Evolutionary conservation across 352 stramenopile genomes (phyloP).

Genomic region (Globisporangium heterothallicum): DNA sequence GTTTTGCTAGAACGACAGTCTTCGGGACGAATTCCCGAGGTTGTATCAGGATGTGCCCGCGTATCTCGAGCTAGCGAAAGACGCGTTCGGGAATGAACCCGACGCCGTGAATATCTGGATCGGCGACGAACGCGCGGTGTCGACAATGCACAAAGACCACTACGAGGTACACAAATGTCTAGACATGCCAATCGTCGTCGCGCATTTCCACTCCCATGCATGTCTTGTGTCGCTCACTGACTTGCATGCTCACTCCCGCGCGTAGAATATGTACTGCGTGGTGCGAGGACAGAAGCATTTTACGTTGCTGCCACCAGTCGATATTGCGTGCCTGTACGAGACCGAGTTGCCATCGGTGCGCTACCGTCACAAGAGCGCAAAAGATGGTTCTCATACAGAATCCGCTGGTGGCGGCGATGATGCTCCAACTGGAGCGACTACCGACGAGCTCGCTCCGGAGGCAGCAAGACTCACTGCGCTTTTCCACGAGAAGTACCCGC

Average conservation of each 20-base stretch:
- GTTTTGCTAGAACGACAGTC: conserved; percentile 52
- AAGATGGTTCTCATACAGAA: background rate
- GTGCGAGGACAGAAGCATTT: conserved; percentile 95
- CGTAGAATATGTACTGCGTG: conserved; percentile 96
- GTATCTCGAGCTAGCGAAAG: conserved; percentile 45
- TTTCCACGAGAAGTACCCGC: conserved; percentile 52
- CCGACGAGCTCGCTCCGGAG: conserved; percentile 8
- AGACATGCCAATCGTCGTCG: background rate
- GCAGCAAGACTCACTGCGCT: conserved; percentile 27
- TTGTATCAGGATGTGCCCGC: conserved; percentile 62
- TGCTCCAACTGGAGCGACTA: conserved; percentile 6
- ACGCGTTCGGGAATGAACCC: conserved; percentile 74
- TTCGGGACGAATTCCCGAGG: conserved; percentile 61
- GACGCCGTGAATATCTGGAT: conserved; percentile 98
- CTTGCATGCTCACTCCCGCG: background rate
- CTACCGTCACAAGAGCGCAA: conserved; percentile 36
- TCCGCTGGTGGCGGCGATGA: background rate
- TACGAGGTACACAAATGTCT: conserved; percentile 80
- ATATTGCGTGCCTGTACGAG: conserved; percentile 89
- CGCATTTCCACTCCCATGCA: background rate
- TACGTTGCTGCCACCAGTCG: conserved; percentile 84
- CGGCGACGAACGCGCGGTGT: conserved; percentile 92
- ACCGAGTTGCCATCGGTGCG: conserved; percentile 51
- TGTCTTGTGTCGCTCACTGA: conserved; percentile 4
- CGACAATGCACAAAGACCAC: conserved; percentile 97